phyloP scores from a whole-genome alignment of 495 filamentous ascomycete species.

The Pseudotulostoma volvatum region DNA sequence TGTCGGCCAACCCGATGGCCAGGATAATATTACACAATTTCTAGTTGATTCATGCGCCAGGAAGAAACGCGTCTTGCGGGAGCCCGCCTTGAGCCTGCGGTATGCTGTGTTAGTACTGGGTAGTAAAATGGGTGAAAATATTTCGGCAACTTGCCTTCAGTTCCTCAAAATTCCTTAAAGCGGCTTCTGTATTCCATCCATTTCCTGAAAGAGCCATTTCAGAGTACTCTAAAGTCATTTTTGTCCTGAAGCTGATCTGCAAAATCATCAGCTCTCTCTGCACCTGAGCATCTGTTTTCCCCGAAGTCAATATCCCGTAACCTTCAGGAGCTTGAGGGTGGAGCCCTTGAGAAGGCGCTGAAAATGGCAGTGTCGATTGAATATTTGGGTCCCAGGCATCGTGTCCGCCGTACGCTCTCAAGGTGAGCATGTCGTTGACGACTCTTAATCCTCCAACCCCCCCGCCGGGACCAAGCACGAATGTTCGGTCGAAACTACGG shows the following conservation, averaged over 20 bases:
- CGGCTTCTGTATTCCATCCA: slow-evolving; percentile 57
- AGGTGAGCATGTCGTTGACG: slow-evolving; percentile 58
- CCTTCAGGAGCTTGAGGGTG: slow-evolving; percentile 19
- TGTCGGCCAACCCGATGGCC: too few species aligned
- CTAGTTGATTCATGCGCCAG: too few species aligned
- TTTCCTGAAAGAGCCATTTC: slow-evolving; percentile 53
- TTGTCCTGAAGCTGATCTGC: slow-evolving; percentile 49
- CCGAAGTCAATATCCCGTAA: slow-evolving; percentile 24
- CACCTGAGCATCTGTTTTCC: slow-evolving; percentile 27
- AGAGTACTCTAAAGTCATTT: slow-evolving; percentile 57
- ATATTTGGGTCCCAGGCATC: slow-evolving; percentile 35
- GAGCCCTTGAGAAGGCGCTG: slow-evolving; percentile 8
- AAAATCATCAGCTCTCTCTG: slow-evolving; percentile 45
- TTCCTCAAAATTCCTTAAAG: slow-evolving; percentile 48
- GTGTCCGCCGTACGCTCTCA: slow-evolving; percentile 48
- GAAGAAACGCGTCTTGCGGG: slow-evolving; percentile 24
- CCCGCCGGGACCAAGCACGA: slow-evolving; percentile 64
- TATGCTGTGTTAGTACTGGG: background rate
- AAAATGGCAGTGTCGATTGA: slow-evolving; percentile 20
- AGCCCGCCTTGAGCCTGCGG: slow-evolving; percentile 24
- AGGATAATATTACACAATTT: too few species aligned
- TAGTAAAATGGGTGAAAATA: slow-evolving; percentile 7
- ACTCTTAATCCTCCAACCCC: slow-evolving; percentile 50
- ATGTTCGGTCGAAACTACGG: slow-evolving; percentile 73
- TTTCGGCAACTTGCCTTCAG: slow-evolving; percentile 20